Conservation (phyloP, 176 grass and related monocot species). For the Lolium multiflorum region DNA sequence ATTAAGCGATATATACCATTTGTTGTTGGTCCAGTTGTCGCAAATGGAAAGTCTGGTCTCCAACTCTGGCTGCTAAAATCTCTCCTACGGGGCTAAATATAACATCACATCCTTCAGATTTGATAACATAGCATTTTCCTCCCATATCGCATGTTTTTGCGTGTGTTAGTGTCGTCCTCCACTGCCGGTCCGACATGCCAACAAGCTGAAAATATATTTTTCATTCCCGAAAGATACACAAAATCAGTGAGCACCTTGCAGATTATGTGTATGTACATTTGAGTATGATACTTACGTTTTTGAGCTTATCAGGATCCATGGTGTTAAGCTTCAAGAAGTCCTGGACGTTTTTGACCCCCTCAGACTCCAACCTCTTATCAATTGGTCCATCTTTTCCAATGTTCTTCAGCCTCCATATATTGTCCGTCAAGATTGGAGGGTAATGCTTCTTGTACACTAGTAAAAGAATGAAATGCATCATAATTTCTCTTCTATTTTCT, state of each 20-base stretch:
- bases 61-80: slow-evolving; percentile 25
- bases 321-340: slow-evolving; percentile 70
- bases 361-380: slow-evolving; percentile 47
- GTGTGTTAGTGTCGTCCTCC: slow-evolving; percentile 43
- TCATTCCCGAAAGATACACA: background rate
- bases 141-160: slow-evolving; percentile 58
- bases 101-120: slow-evolving; percentile 27
- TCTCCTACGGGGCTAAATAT: slow-evolving; percentile 44
- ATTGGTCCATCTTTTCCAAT: slow-evolving; percentile 64
- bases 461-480: background rate
- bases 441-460: slow-evolving; percentile 64
- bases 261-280: background rate
- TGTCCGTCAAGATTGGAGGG: slow-evolving; percentile 56
- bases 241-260: background rate
- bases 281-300: slow-evolving; percentile 26
- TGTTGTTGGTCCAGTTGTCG: slow-evolving; percentile 26
- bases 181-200: slow-evolving; percentile 53
- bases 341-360: slow-evolving; percentile 62
- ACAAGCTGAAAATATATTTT: slow-evolving; percentile 37
- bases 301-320: slow-evolving; percentile 34
- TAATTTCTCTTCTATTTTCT: background rate
- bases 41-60: background rate
- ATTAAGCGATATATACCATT: slow-evolving; percentile 34
- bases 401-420: slow-evolving; percentile 71
- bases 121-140: slow-evolving; percentile 49